These are phyloP conservation scores for Noccaea caerulescens DNA, from an alignment of 345 rosid species.

Conservation along the genomic window DNA sequence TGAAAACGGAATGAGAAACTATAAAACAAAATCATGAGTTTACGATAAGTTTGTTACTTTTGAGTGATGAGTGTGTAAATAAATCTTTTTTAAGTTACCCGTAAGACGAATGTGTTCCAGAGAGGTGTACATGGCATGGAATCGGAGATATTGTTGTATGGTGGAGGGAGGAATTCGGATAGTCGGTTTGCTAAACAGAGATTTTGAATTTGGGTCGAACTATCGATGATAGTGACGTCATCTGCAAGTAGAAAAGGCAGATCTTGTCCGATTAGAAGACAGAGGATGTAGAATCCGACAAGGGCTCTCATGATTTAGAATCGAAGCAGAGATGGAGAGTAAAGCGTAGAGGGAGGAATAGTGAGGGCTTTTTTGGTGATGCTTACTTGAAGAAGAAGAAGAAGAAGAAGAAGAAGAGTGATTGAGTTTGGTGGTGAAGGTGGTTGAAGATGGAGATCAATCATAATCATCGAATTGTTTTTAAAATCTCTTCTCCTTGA, in stretches of 20 bases:
- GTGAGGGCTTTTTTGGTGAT: constrained; percentile 50
- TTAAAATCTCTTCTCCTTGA: constrained; percentile 6
- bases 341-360: constrained; percentile 31
- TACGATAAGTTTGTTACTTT: background rate
- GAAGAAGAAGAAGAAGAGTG: constrained; percentile 37
- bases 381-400: constrained; percentile 53
- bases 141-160: constrained; percentile 68
- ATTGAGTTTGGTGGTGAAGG: constrained; percentile 53
- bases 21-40: background rate
- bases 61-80: constrained; percentile 5
- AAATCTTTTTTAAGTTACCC: constrained; percentile 52
- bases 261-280: constrained; percentile 37
- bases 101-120: constrained; percentile 78
- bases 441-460: constrained; percentile 56
- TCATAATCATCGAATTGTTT: constrained; percentile 45
- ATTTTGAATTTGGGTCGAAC: constrained; percentile 27
- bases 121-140: constrained; percentile 60
- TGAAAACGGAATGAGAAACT: background rate
- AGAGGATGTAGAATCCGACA: constrained; percentile 44
- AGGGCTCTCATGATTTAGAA: constrained; percentile 32
- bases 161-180: constrained; percentile 70
- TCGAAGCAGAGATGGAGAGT: constrained; percentile 17
- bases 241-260: constrained; percentile 38
- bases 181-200: constrained; percentile 62
- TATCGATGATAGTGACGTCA: constrained; percentile 7